Percentiles rank a stretch among this genome's conserved stretches.
phyloP scores from a whole-genome alignment of 768 basidiomycete genomes.

The Lactarius indigo region DNA sequence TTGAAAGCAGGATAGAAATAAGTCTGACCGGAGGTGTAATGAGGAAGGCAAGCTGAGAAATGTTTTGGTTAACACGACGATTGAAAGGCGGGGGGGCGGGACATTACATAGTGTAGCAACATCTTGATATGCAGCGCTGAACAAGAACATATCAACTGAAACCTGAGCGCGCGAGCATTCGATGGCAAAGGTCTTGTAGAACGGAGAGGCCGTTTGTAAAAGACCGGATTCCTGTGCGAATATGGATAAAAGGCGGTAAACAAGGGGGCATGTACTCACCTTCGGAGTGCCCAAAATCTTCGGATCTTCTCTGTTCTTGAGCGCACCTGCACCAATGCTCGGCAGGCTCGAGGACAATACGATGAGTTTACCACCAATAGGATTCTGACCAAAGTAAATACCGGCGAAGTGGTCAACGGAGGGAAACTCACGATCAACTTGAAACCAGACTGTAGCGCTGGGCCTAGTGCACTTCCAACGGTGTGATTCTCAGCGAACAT shows the following conservation, averaged over 20 bases:
- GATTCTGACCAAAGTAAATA: conserved; percentile 46
- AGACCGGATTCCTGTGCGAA: conserved; percentile 77
- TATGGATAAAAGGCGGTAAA: background rate
- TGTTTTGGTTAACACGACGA: background rate
- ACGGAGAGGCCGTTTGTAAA: conserved; percentile 88
- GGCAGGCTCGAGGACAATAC: conserved; percentile 85
- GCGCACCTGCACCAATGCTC: conserved; percentile 80
- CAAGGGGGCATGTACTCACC: conserved; percentile 38
- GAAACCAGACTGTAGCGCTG: conserved; percentile 92
- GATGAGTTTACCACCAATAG: conserved; percentile 93
- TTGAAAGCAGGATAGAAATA: conserved; percentile 99
- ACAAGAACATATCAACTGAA: conserved; percentile 99
- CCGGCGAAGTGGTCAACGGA: background rate
- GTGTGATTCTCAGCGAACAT: conserved; percentile 98
- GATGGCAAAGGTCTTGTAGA: conserved; percentile 99
- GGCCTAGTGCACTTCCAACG: conserved; percentile 91
- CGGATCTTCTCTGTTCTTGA: conserved; percentile 96
- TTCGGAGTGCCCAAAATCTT: conserved; percentile 94
- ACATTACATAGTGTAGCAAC: conserved; percentile 82
- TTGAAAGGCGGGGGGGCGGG: conserved; percentile 4
- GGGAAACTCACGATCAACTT: conserved; percentile 73
- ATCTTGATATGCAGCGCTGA: conserved; percentile 90
- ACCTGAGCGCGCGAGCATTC: conserved; percentile 97
- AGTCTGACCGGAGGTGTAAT: conserved; percentile 97
- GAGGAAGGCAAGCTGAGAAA: conserved; percentile 75